Percentiles rank a stretch among this genome's conserved stretches.
Evolutionary conservation across 495 filamentous ascomycete genomes (phyloP).

Genomic region (Hypoxylon cercidicola): DNA sequence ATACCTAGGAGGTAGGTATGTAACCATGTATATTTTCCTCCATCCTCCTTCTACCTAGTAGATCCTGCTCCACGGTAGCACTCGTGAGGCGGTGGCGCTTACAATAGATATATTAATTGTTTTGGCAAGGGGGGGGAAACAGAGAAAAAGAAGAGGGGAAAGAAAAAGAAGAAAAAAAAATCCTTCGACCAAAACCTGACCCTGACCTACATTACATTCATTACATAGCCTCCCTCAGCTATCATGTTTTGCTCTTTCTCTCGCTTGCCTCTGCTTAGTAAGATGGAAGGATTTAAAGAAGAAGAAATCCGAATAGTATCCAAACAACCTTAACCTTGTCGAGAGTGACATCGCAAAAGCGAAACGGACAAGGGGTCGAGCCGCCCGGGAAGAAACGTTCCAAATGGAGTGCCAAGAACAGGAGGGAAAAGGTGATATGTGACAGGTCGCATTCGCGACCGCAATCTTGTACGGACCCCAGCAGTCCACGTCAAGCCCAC

Average conservation of each 20-base stretch:
- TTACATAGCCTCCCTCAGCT: too few relatives aligned
- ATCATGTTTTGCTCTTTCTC: too few relatives aligned
- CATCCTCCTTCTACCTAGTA: too few relatives aligned
- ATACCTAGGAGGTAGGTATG: too few relatives aligned
- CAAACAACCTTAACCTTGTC: conserved; percentile 2
- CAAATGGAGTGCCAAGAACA: conserved; percentile 10
- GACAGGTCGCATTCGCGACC: conserved; percentile 29
- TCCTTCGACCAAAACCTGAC: not conserved
- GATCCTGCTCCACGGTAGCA: too few relatives aligned
- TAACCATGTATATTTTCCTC: too few relatives aligned
- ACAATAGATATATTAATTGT: not conserved
- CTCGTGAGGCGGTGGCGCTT: too few relatives aligned
- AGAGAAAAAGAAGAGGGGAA: conserved; percentile 6
- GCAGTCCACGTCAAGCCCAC: conserved; percentile 34
- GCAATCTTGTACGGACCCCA: conserved; percentile 26
- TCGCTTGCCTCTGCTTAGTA: not conserved
- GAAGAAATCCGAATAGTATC: conserved; percentile 12
- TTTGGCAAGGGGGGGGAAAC: not conserved
- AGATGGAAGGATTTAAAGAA: conserved; percentile 20
- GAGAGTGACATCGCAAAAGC: not conserved
- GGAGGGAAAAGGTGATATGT: conserved; percentile 33
- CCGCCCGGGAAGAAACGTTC: conserved; percentile 10
- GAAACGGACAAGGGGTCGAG: not conserved
- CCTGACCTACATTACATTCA: too few relatives aligned
- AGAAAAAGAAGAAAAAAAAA: not conserved